Evolutionary conservation across 116 monocot species (phyloP).

Genomic region (Iris pallida): DNA sequence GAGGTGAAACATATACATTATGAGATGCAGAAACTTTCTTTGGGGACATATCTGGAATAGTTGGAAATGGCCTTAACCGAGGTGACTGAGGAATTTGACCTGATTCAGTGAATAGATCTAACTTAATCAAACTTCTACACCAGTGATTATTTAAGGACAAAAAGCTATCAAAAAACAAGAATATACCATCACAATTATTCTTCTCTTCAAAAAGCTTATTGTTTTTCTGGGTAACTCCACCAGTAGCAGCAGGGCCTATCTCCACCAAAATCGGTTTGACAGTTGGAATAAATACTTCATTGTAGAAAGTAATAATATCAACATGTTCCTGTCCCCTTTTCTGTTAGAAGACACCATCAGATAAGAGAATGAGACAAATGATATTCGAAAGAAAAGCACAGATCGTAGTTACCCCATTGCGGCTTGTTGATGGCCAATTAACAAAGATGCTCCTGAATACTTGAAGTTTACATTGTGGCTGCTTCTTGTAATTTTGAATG

Average conservation of each 20-base stretch:
- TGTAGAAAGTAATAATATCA: constrained; percentile 96
- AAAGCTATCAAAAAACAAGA: constrained; percentile 4
- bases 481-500: constrained; percentile 74
- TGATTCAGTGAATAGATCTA: constrained; percentile 10
- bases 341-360: constrained; percentile 31
- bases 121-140: not conserved
- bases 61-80: constrained; percentile 61
- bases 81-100: constrained; percentile 74
- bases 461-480: constrained; percentile 79
- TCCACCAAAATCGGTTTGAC: constrained; percentile 82
- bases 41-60: constrained; percentile 92
- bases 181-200: constrained; percentile 43
- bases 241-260: constrained; percentile 30
- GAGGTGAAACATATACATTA: constrained; percentile 95
- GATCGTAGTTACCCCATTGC: constrained; percentile 43
- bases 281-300: constrained; percentile 82
- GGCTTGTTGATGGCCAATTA: constrained; percentile 29
- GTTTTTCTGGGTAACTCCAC: constrained; percentile 19
- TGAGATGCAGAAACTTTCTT: constrained; percentile 98
- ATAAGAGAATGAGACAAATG: constrained; percentile 4
- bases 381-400: not conserved
- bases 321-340: constrained; percentile 64
- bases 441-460: constrained; percentile 79
- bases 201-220: constrained; percentile 45
- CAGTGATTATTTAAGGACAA: not conserved